Conservation (phyloP, 805 yeast species). For the Saccharomycodes ludwigii region DNA sequence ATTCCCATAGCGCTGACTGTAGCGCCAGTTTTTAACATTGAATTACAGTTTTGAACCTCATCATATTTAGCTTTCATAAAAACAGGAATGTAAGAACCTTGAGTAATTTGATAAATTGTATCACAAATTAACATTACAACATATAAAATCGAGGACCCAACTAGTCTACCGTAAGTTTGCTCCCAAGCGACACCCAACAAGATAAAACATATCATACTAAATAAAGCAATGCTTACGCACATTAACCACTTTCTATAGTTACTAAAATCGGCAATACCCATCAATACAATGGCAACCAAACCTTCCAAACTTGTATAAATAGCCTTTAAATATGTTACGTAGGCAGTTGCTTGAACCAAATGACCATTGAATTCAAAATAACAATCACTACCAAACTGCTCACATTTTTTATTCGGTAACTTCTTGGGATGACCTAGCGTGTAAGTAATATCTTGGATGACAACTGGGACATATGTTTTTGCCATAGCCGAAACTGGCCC, state of each 20-base stretch:
- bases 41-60: slow-evolving; percentile 5
- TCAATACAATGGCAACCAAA: slow-evolving; percentile 22
- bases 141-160: slow-evolving; percentile 21
- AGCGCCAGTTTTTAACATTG: slow-evolving; percentile 23
- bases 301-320: slow-evolving; percentile 29
- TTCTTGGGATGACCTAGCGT: slow-evolving; percentile 21
- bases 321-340: slow-evolving; percentile 27
- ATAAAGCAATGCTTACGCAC: slow-evolving; percentile 21
- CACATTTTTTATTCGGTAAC: slow-evolving; percentile 17
- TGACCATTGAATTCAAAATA: slow-evolving; percentile 26
- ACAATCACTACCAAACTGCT: slow-evolving; percentile 25
- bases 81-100: slow-evolving; percentile 29
- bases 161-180: slow-evolving; percentile 15
- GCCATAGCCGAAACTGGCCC: slow-evolving; percentile 33
- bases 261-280: slow-evolving; percentile 31
- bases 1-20: slow-evolving; percentile 28
- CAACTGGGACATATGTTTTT: slow-evolving; percentile 29
- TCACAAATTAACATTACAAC: slow-evolving; percentile 20
- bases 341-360: slow-evolving; percentile 24
- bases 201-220: slow-evolving; percentile 29
- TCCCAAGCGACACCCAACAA: slow-evolving; percentile 17
- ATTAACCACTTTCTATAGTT: slow-evolving; percentile 25
- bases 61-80: slow-evolving; percentile 26
- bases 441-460: slow-evolving; percentile 26
- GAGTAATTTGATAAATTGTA: slow-evolving; percentile 26